Evolutionary conservation across 805 yeast species (phyloP).

Genomic region (Starmerella potacharoeniae): DNA sequence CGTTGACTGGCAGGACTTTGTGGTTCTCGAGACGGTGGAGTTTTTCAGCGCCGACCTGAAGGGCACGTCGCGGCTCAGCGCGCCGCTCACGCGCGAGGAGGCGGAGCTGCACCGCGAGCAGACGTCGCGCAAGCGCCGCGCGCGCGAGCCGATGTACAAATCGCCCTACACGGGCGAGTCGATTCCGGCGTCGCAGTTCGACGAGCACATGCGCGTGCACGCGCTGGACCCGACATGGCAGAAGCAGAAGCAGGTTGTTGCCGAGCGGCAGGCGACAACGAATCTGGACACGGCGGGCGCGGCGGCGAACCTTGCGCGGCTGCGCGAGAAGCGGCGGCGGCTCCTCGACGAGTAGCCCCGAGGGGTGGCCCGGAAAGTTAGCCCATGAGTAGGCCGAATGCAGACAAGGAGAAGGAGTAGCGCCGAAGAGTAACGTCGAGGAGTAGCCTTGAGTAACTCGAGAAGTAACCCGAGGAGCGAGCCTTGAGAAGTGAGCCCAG

Average conservation of each 20-base stretch:
- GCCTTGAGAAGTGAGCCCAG: too few species aligned
- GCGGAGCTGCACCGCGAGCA: constrained; percentile 2
- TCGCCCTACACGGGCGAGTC: constrained; percentile 72
- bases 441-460: too few species aligned
- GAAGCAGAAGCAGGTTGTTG: constrained; percentile 41
- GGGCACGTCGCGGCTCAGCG: constrained; percentile 37
- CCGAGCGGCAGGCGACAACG: constrained; percentile 26
- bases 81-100: constrained; percentile 16
- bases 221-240: constrained; percentile 69
- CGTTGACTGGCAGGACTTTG: constrained; percentile 81
- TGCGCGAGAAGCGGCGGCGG: constrained; percentile 10
- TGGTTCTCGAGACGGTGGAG: constrained; percentile 54
- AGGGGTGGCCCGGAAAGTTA: neutral
- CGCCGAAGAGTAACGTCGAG: too few species aligned
- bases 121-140: neutral
- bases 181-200: constrained; percentile 57
- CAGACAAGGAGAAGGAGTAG: too few species aligned
- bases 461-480: too few species aligned
- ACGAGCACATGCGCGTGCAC: constrained; percentile 54
- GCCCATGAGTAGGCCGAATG: neutral
- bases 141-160: constrained; percentile 34
- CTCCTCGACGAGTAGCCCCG: constrained; percentile 6
- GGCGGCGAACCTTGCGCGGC: constrained; percentile 30
- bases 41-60: constrained; percentile 31
- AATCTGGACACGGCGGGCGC: constrained; percentile 30